Evolutionary conservation across 2,329 filamentous ascomycete species (phyloP), one percentile per base, ranked within the genome.

Genomic region (Paraconiothyrium brasiliense): DNA sequence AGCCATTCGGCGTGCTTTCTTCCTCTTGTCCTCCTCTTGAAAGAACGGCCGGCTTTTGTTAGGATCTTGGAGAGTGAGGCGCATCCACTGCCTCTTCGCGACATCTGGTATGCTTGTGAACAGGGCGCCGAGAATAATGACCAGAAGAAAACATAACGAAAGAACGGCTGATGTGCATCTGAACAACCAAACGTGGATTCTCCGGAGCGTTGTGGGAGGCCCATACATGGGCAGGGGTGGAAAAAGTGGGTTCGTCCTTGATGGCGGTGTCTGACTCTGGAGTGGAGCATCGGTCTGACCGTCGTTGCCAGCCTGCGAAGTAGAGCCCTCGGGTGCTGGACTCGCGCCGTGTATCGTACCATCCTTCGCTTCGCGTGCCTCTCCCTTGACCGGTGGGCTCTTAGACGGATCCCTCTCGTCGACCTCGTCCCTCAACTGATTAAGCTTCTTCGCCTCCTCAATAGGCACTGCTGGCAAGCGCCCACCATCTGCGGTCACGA

Each of bases 171-270:
- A 93, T 0, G 89, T 85, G 1, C 86, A 66, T 10, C 89, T 85
- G 62, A 95, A 91, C 16, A 84, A 80, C 34, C 84, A 77, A 72
- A 87, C 92, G 67, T 94, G 90, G 0, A 93, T 35, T 35, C 87
- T 83, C 51, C 89, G 85, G n/a, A 90, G 60, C 0, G 86, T 55
- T 0, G 90, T 89, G 0, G 93, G 89, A 0, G 92, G 90, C 0
- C 92, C 92, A 70, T 97, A 97, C 0, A 92, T 82, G 0, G 93
- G 93, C 9, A 97, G 78, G 1, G 92, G 92, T 6, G 93, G 93
- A 67, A 97, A 97, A 5, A 97, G 81, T 3, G 92, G 91, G 67
- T 94, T 90, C 1, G 92, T 94, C 65, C 87, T 85, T 8, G 89
- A 89, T 1, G 89, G 87, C 0, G 90, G 89, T 32, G 82, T 73